Evolutionary conservation across 2,329 filamentous ascomycete species (phyloP), one percentile per base, ranked within the genome.

Genomic region (Lachnellula occidentalis): DNA sequence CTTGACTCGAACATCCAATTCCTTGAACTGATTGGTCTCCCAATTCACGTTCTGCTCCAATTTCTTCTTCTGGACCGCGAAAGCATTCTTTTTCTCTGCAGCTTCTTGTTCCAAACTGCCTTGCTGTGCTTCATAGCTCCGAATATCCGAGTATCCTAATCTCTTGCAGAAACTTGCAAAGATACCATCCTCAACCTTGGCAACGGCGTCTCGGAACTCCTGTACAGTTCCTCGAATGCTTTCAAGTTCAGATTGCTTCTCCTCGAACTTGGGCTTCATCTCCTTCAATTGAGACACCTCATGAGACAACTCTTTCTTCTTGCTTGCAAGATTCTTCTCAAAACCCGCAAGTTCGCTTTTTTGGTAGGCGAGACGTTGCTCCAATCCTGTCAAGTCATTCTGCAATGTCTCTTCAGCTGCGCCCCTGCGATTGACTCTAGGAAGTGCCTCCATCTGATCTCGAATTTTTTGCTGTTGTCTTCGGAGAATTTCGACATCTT

Each of bases 51-150:
- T 77, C 63, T 74, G 81, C 58, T 87, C 80, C 31, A 96, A 76
- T 42, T 85, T 83, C 64, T 90, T 85, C 67, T 86, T 88, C 69
- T 99, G 94, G 4, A 87, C 85, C 53, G 87, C 88, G 64, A 96
- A 97, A 61, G 92, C 86, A 51, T 88, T 85, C 59, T 90, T 90
- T 75, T 92, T 92, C 71, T 94, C 86, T 0, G 86, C 86, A 45
- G 89, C 88, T 69, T 97, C 90, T 69, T 96, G 90, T 71, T 97
- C 92, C 48, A 95, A 76, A 42, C 88, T 91, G 48, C 94, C 92
- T 72, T 97, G 94, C 62, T 95, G 92, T 24, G 87, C 87, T 69
- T 97, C 91, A 66, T 97, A 99, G 55, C 90, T 88, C 55, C 92
- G 88, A 60, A 99, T 95, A 65, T 95, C 87, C 55, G 82, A 79